phyloP scores from a whole-genome alignment of 352 stramenopile species.

The Phytophthora citricola region DNA sequence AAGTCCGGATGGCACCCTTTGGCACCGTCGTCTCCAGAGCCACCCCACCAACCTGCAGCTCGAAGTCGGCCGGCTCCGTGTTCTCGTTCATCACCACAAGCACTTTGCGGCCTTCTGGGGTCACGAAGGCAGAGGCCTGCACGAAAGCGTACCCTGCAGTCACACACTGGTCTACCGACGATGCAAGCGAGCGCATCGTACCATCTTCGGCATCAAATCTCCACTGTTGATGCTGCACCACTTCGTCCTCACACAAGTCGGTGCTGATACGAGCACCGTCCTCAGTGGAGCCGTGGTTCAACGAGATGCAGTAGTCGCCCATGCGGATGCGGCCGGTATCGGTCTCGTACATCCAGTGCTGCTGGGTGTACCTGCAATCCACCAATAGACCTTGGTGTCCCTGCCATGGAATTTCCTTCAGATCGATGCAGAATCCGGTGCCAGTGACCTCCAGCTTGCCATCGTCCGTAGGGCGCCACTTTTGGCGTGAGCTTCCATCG shows the following conservation, averaged over 20 bases:
- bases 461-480: constrained; percentile 61
- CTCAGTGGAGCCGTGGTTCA: constrained; percentile 70
- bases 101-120: constrained; percentile 74
- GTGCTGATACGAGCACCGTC: constrained; percentile 61
- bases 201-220: constrained; percentile 53
- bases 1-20: constrained; percentile 72
- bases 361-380: constrained; percentile 70
- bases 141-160: constrained; percentile 83
- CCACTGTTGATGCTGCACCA: constrained; percentile 62
- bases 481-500: constrained; percentile 72
- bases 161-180: constrained; percentile 65
- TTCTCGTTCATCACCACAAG: constrained; percentile 89
- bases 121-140: constrained; percentile 74
- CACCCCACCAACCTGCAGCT: constrained; percentile 54
- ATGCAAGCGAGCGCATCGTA: constrained; percentile 56
- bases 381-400: constrained; percentile 69
- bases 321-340: constrained; percentile 62
- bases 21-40: constrained; percentile 65
- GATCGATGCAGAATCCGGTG: constrained; percentile 68
- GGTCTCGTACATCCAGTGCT: constrained; percentile 68
- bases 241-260: constrained; percentile 50
- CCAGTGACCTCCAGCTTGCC: constrained; percentile 74
- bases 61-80: constrained; percentile 72
- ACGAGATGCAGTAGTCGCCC: constrained; percentile 64
- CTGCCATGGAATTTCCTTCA: constrained; percentile 55